Evolutionary conservation across 2,329 filamentous ascomycete species (phyloP).

Genomic region (Diaporthe humulicola): DNA sequence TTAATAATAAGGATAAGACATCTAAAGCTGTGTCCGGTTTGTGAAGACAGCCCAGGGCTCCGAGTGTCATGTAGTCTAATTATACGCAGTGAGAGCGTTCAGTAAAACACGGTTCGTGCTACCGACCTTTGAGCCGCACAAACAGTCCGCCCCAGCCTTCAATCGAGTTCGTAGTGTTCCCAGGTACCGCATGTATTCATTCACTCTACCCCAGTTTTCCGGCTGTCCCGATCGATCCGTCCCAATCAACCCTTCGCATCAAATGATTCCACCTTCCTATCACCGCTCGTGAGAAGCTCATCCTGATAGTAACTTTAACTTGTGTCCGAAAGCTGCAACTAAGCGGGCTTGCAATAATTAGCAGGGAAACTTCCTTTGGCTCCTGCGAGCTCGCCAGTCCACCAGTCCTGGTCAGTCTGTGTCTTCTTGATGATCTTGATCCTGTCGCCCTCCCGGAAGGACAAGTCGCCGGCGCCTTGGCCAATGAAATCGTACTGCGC

Average conservation of each 20-base stretch:
- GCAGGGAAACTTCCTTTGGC: conserved; percentile 81
- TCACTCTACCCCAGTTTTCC: background rate
- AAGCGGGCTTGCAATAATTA: conserved; percentile 76
- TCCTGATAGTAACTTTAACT: background rate
- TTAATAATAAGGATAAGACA: conserved; percentile 16
- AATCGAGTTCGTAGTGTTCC: background rate
- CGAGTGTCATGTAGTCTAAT: conserved; percentile 13
- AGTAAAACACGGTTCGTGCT: background rate
- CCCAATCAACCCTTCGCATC: background rate
- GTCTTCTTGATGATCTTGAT: conserved; percentile 86
- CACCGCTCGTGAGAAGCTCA: background rate
- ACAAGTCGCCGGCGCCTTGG: conserved; percentile 77
- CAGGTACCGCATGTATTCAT: conserved; percentile 18
- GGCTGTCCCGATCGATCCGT: background rate
- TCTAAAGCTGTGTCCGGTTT: background rate
- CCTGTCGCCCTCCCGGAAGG: conserved; percentile 81
- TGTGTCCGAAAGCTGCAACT: conserved; percentile 29
- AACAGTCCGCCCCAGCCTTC: background rate
- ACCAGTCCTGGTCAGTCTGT: conserved; percentile 86
- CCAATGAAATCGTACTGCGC: conserved; percentile 83
- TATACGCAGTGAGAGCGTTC: background rate
- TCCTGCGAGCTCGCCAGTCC: conserved; percentile 82
- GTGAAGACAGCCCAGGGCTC: background rate
- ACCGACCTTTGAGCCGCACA: background rate
- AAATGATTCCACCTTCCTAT: background rate